Percentiles rank a stretch among this genome's conserved stretches.
Evolutionary conservation across 148 eudicot genomes (phyloP).

Genomic region (Vaccinium myrtillus): DNA sequence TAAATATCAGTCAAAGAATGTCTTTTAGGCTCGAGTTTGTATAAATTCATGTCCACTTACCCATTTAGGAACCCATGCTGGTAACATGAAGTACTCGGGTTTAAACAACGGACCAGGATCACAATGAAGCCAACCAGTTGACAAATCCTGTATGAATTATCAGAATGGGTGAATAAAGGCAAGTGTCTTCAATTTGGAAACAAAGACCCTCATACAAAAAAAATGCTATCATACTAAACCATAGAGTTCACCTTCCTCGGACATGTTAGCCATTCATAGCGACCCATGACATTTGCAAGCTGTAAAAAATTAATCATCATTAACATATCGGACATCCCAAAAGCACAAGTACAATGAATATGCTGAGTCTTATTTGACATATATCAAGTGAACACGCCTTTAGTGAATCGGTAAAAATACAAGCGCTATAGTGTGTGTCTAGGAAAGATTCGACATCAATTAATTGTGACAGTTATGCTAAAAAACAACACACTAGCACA

Average conservation of each 20-base stretch:
- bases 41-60: conserved; percentile 39
- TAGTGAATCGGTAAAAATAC: not conserved
- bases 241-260: conserved; percentile 69
- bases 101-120: conserved; percentile 84
- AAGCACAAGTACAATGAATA: not conserved
- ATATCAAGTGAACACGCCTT: not conserved
- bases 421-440: not conserved
- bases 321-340: not conserved
- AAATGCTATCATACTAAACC: conserved; percentile 4
- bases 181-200: not conserved
- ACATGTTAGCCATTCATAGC: conserved; percentile 85
- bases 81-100: conserved; percentile 63
- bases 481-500: not conserved
- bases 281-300: conserved; percentile 93
- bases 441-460: conserved; percentile 3
- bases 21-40: not conserved
- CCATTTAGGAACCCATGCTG: conserved; percentile 67
- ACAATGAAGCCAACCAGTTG: conserved; percentile 97
- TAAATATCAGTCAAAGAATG: not conserved
- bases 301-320: conserved; percentile 32
- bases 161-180: not conserved
- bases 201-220: not conserved
- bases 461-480: not conserved
- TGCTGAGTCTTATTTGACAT: not conserved
- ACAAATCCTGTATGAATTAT: conserved; percentile 58